Conservation (phyloP, 140 eudicot species). For the Cichorium intybus region DNA sequence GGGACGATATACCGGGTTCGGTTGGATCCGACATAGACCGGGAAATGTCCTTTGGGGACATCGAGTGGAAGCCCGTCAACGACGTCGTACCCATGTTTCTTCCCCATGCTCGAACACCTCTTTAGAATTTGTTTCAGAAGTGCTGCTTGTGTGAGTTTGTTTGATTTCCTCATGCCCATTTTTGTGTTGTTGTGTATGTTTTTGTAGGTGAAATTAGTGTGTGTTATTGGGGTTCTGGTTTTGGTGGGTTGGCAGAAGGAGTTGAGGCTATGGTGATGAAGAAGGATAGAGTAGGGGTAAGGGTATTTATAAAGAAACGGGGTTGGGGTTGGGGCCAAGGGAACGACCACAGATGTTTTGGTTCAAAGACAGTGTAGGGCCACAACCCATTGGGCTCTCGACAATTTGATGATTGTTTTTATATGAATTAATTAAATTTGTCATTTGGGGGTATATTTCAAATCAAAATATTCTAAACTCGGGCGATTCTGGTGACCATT, state of each 20-base stretch:
- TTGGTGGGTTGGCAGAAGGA: background rate
- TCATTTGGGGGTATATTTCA: too few species aligned
- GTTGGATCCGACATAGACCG: constrained; percentile 62
- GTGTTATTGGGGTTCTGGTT: background rate
- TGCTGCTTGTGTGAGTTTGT: constrained; percentile 51
- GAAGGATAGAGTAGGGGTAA: background rate
- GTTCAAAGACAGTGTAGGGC: background rate
- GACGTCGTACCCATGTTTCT: constrained; percentile 32
- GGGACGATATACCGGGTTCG: constrained; percentile 52
- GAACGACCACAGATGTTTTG: background rate
- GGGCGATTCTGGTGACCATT: too few species aligned
- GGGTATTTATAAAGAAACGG: constrained; percentile 11
- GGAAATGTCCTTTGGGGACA: constrained; percentile 67
- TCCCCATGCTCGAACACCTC: constrained; percentile 63
- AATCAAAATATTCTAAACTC: too few species aligned
- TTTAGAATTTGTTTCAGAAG: constrained; percentile 53
- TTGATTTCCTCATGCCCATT: constrained; percentile 51
- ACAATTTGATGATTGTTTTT: constrained; percentile 14
- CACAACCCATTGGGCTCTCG: constrained; percentile 11
- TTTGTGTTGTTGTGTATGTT: background rate
- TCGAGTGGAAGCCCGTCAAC: constrained; percentile 48
- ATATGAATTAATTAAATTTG: too few species aligned
- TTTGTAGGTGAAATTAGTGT: background rate
- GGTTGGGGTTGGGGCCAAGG: background rate
- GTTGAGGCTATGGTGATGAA: background rate